These are phyloP conservation scores for Litchi chinensis DNA, from an alignment of 345 rosid species.

Conservation along the genomic window DNA sequence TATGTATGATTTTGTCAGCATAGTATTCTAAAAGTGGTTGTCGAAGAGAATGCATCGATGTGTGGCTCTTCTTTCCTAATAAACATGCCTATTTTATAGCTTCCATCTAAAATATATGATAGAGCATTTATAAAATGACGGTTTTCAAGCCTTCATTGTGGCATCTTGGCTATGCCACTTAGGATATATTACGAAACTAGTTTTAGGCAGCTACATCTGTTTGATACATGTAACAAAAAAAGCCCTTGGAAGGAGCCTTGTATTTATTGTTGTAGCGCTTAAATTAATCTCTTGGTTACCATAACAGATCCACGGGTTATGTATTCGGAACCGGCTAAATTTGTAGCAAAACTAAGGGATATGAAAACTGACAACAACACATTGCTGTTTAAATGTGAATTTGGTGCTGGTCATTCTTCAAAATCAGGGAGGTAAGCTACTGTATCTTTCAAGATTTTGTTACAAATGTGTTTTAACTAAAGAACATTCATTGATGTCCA, in stretches of 20 bases:
- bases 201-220: too few species aligned
- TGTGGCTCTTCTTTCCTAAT: too few species aligned
- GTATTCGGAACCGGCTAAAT: slow-evolving; percentile 94
- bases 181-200: too few species aligned
- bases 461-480: not conserved
- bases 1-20: too few species aligned
- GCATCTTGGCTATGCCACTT: too few species aligned
- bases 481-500: not conserved
- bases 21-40: not conserved
- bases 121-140: too few species aligned
- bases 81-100: too few species aligned
- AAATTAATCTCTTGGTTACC: slow-evolving; percentile 9
- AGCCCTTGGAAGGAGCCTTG: not conserved
- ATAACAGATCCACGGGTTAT: slow-evolving; percentile 82
- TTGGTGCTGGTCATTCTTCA: slow-evolving; percentile 94
- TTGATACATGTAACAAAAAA: too few species aligned
- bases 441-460: not conserved
- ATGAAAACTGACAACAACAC: slow-evolving; percentile 72
- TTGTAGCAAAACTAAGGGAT: slow-evolving; percentile 89
- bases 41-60: too few species aligned
- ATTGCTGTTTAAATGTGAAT: slow-evolving; percentile 83
- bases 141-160: too few species aligned
- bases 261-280: not conserved
- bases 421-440: slow-evolving; percentile 84
- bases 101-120: too few species aligned